These are phyloP conservation scores for Penicillium sp. DNA, from an alignment of 2,329 filamentous ascomycete genomes.

Conservation along the genomic window DNA sequence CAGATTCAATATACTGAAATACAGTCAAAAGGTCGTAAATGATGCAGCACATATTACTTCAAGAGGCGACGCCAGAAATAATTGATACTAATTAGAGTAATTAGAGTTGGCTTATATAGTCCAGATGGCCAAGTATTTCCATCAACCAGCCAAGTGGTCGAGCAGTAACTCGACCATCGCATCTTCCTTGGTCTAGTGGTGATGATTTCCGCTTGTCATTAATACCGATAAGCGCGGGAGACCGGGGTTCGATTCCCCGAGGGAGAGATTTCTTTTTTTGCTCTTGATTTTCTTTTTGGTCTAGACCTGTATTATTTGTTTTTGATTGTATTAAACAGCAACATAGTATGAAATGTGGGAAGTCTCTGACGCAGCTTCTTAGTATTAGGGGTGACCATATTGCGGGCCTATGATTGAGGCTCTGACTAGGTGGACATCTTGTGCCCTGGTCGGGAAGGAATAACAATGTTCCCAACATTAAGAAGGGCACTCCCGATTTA, in stretches of 20 bases:
- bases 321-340: neutral
- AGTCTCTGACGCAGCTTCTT: neutral
- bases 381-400: neutral
- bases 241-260: constrained; percentile 42
- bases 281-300: neutral
- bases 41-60: too few relatives aligned
- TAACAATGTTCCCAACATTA: neutral
- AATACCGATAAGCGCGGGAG: constrained; percentile 36
- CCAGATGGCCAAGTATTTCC: fast-evolving
- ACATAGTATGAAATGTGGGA: neutral
- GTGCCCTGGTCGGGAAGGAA: neutral
- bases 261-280: constrained; percentile 36
- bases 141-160: constrained; percentile 29
- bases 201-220: constrained; percentile 44
- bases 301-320: neutral
- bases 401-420: neutral
- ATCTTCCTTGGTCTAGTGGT: constrained; percentile 42
- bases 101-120: neutral
- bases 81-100: too few relatives aligned
- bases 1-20: too few relatives aligned
- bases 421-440: too few relatives aligned
- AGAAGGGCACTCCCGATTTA: neutral
- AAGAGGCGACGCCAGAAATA: too few relatives aligned
- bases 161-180: constrained; percentile 25
- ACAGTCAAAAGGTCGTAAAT: too few relatives aligned